phyloP scores from a whole-genome alignment of 2,329 filamentous ascomycete species.

The Penicillium nordicum region DNA sequence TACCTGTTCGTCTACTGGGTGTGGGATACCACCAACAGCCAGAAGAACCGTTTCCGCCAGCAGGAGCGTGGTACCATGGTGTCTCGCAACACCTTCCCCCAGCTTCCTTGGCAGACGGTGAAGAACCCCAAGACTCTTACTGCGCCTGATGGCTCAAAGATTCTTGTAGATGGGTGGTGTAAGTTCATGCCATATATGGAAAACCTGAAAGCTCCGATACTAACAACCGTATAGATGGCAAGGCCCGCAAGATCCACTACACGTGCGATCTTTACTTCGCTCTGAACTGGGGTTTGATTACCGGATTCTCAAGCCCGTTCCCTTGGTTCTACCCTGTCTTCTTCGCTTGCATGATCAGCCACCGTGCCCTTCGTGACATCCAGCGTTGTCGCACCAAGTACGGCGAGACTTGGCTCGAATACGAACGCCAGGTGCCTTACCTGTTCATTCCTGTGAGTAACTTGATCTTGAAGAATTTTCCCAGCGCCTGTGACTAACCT shows the following conservation, averaged over 20 bases:
- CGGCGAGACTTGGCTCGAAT: conserved; percentile 76
- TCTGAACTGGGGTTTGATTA: conserved; percentile 74
- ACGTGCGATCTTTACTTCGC: conserved; percentile 77
- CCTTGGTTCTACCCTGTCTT: conserved; percentile 88
- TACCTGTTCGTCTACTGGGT: conserved; percentile 86
- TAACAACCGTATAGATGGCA: conserved; percentile 51
- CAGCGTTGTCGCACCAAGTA: conserved; percentile 73
- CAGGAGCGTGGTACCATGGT: conserved; percentile 68
- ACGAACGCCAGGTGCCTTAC: conserved; percentile 75
- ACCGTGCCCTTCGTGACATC: conserved; percentile 73
- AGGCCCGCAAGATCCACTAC: conserved; percentile 78
- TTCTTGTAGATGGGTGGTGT: conserved; percentile 84
- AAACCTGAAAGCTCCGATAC: not conserved
- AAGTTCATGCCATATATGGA: conserved; percentile 34
- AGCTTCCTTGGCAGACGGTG: conserved; percentile 82
- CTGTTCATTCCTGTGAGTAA: conserved; percentile 70
- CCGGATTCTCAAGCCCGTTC: conserved; percentile 75
- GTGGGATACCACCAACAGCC: conserved; percentile 88
- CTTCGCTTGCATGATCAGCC: conserved; percentile 74
- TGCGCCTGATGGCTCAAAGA: conserved; percentile 68
- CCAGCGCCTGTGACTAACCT: conserved; percentile 1
- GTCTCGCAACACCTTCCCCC: conserved; percentile 77
- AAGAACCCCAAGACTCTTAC: conserved; percentile 76
- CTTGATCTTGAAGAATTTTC: too few species aligned
- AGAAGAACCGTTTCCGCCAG: conserved; percentile 89